Evolutionary conservation across 2,329 filamentous ascomycete species (phyloP).

Genomic region (Pseudocercospora eumusae): DNA sequence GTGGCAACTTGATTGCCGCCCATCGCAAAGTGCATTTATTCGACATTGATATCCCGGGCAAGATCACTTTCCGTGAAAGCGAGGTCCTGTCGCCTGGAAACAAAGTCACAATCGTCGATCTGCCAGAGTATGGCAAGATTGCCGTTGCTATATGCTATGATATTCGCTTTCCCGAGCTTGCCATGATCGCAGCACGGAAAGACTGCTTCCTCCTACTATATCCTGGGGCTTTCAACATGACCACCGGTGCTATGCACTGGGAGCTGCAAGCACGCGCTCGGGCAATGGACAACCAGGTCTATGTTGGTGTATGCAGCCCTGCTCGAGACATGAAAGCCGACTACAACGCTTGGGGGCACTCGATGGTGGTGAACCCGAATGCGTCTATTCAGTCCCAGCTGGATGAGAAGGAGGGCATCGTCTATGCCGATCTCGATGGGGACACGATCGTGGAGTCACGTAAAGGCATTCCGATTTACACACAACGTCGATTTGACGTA

Average conservation of each 20-base stretch:
- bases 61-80: constrained; percentile 87
- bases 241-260: constrained; percentile 92
- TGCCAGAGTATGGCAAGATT: constrained; percentile 85
- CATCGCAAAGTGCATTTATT: constrained; percentile 96
- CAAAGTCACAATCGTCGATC: constrained; percentile 79
- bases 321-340: constrained; percentile 73
- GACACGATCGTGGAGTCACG: constrained; percentile 72
- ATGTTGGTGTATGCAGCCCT: constrained; percentile 89
- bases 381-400: constrained; percentile 78
- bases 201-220: constrained; percentile 89
- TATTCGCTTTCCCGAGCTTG: constrained; percentile 91
- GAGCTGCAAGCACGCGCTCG: constrained; percentile 75
- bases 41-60: constrained; percentile 95
- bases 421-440: constrained; percentile 70
- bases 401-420: constrained; percentile 73
- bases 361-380: constrained; percentile 82
- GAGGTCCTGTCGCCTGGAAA: constrained; percentile 86
- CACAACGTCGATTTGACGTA: constrained; percentile 89
- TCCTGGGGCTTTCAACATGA: constrained; percentile 95
- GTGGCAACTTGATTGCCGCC: constrained; percentile 76
- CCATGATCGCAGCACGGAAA: constrained; percentile 80
- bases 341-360: constrained; percentile 93
- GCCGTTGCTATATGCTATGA: constrained; percentile 96
- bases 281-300: constrained; percentile 91
- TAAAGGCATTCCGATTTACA: constrained; percentile 78